These are phyloP conservation scores for Fragosphaeria purpurea DNA, from an alignment of 2,329 filamentous ascomycete species.

Conservation along the genomic window DNA sequence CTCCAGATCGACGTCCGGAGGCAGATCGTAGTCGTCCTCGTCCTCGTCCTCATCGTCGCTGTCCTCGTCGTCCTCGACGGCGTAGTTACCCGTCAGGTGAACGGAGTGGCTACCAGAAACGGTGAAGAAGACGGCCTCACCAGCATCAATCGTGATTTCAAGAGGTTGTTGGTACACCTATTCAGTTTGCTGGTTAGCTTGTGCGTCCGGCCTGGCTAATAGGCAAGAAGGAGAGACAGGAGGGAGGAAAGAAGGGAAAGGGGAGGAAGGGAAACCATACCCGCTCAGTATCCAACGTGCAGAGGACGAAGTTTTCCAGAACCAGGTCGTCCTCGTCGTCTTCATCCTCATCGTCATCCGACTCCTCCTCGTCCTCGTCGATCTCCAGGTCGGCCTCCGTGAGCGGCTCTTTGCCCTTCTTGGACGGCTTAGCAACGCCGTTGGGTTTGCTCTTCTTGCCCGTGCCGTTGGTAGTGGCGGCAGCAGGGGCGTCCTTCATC, in stretches of 20 bases:
- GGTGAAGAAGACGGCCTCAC: slow-evolving; percentile 86
- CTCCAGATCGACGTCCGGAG: slow-evolving; percentile 68
- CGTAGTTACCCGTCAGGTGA: slow-evolving; percentile 92
- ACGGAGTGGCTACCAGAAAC: slow-evolving; percentile 83
- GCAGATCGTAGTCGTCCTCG: slow-evolving; percentile 63
- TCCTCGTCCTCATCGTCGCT: slow-evolving; percentile 53
- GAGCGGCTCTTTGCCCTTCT: slow-evolving; percentile 16
- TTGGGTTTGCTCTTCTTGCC: slow-evolving; percentile 21
- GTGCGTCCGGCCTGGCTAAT: no score
- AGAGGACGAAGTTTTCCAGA: slow-evolving; percentile 84
- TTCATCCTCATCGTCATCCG: slow-evolving; percentile 37
- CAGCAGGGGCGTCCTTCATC: slow-evolving; percentile 36
- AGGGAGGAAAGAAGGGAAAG: not conserved
- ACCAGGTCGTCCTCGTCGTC: slow-evolving; percentile 55
- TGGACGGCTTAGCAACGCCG: slow-evolving; percentile 4
- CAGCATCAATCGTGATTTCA: slow-evolving; percentile 81
- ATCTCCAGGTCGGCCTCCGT: slow-evolving; percentile 11
- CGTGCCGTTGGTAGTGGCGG: not conserved
- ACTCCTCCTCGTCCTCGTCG: slow-evolving; percentile 34
- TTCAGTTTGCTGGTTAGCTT: slow-evolving; percentile 3
- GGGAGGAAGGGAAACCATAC: slow-evolving; percentile 42
- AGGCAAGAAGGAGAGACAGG: not conserved
- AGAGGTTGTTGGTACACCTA: slow-evolving; percentile 93
- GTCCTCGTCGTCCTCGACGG: slow-evolving; percentile 60
- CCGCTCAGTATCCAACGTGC: slow-evolving; percentile 87